Evolutionary conservation across 768 basidiomycete species (phyloP).

Genomic region (Serendipita sp.): DNA sequence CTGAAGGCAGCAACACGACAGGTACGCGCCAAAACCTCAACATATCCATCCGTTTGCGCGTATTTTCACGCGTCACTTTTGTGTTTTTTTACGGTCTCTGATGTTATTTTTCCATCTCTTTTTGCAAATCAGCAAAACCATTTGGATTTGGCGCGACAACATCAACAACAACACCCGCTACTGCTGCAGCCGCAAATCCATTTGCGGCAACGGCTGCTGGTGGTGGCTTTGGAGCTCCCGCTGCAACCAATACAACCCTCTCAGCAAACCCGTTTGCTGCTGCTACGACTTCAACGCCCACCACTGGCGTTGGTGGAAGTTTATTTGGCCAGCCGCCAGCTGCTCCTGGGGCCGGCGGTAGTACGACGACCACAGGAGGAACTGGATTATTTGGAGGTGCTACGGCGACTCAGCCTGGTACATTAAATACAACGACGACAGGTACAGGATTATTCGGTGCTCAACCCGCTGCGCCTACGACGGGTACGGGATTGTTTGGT

Average conservation of each 20-base stretch:
- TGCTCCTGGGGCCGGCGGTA: not conserved
- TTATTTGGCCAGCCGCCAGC: conserved; percentile 1
- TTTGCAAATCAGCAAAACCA: not conserved
- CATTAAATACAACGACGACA: not conserved
- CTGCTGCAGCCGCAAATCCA: not conserved
- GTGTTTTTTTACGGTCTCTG: not conserved
- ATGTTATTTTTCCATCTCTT: not conserved
- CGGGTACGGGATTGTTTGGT: not conserved
- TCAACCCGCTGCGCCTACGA: not conserved
- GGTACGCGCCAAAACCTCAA: not conserved
- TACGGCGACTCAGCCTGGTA: not conserved
- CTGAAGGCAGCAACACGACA: not conserved
- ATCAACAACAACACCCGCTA: not conserved
- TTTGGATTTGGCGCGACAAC: not conserved
- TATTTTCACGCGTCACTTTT: no score
- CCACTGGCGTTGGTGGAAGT: not conserved
- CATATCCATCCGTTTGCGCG: no score
- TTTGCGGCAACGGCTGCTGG: not conserved
- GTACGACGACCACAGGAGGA: not conserved
- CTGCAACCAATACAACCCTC: not conserved
- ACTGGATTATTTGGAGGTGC: not conserved
- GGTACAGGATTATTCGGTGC: not conserved
- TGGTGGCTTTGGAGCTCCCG: not conserved
- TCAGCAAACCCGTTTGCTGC: not conserved
- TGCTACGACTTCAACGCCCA: not conserved